Conservation (phyloP, 345 rosid species). For the Salix viminalis region DNA sequence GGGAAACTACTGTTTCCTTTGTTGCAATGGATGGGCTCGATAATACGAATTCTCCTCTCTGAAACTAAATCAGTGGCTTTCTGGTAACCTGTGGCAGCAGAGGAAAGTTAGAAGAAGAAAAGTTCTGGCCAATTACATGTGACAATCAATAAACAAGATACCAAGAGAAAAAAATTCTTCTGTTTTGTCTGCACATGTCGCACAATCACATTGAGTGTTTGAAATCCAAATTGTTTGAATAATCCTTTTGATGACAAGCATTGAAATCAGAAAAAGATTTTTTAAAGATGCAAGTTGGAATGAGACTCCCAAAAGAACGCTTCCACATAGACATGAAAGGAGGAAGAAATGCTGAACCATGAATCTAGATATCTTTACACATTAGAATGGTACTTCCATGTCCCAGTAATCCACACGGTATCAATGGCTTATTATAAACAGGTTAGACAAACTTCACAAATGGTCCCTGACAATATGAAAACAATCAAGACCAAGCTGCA, state of each 20-base stretch:
- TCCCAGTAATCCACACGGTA: not conserved
- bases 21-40: not conserved
- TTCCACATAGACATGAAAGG: not conserved
- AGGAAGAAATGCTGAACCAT: not conserved
- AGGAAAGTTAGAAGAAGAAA: conserved; percentile 5
- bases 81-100: conserved; percentile 65
- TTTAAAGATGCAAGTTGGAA: not conserved
- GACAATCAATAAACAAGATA: not conserved
- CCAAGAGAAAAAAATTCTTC: not conserved
- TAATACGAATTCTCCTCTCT: not conserved
- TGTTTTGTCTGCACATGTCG: not conserved
- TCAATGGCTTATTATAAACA: not conserved
- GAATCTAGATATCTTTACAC: not conserved
- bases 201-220: not conserved
- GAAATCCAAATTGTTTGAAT: not conserved
- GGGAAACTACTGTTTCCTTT: not conserved
- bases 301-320: not conserved
- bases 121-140: not conserved
- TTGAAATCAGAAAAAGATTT: not conserved
- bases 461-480: not conserved
- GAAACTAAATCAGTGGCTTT: conserved; percentile 55
- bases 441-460: not conserved
- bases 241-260: not conserved
- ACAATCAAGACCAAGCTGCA: not conserved
- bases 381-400: not conserved